Conservation (phyloP, 257 asterid species). For the Apocynum venetum region DNA sequence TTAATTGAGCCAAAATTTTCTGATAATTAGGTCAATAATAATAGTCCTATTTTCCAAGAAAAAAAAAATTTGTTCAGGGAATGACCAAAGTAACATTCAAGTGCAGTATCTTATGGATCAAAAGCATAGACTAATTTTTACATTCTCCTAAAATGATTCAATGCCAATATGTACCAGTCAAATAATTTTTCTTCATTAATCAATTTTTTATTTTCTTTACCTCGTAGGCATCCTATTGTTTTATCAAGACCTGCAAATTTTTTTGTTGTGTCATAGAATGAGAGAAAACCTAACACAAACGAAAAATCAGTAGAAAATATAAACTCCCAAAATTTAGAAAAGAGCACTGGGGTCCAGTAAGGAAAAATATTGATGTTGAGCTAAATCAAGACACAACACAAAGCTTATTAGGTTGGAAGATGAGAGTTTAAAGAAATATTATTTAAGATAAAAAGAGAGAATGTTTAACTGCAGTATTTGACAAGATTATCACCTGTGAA, state of each 20-base stretch:
- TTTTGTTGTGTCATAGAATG: neutral
- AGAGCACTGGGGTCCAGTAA: neutral
- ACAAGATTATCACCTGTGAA: conserved; percentile 72
- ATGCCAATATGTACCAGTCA: neutral
- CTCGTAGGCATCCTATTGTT: too few relatives aligned
- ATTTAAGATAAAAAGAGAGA: neutral
- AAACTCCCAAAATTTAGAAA: neutral
- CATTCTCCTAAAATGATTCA: neutral
- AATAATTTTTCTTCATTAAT: neutral
- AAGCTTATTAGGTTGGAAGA: neutral
- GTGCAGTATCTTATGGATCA: neutral
- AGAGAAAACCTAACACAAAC: neutral
- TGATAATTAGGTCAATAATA: neutral
- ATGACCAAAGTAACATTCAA: neutral
- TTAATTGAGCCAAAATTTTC: conserved; percentile 2
- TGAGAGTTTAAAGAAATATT: neutral
- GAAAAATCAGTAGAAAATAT: neutral
- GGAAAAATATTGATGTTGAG: neutral
- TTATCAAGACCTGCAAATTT: too few relatives aligned
- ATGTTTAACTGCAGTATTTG: neutral
- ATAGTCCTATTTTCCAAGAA: neutral
- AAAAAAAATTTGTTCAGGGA: neutral
- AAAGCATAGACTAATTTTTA: neutral
- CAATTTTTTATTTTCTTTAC: neutral
- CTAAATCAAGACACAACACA: neutral